These are phyloP conservation scores for Moesziomyces antarcticus DNA, from an alignment of 1,284 basidiomycete genomes.

Conservation along the genomic window DNA sequence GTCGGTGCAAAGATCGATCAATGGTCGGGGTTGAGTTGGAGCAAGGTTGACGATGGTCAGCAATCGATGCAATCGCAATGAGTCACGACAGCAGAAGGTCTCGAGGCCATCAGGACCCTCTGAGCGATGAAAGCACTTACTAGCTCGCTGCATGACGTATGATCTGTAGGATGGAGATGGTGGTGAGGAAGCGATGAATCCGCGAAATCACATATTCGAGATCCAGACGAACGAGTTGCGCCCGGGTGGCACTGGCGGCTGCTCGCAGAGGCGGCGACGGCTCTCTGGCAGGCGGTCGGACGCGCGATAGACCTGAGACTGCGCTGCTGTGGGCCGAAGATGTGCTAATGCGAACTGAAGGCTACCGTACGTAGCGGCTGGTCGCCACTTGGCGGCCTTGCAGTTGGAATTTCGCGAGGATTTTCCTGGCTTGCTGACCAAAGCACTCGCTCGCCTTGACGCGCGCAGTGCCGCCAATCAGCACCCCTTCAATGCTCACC, in stretches of 20 bases:
- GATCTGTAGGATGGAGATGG: conserved; percentile 14
- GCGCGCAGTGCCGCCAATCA: conserved; percentile 28
- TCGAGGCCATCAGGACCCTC: too few relatives aligned
- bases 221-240: conserved; percentile 3
- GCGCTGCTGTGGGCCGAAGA: conserved; percentile 6
- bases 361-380: conserved; percentile 18
- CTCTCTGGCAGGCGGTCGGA: conserved; percentile 3
- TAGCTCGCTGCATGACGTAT: conserved; percentile 47
- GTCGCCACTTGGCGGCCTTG: conserved; percentile 1
- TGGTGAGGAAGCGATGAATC: conserved; percentile 14
- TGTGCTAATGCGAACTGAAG: conserved; percentile 23
- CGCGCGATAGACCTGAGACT: conserved; percentile 2
- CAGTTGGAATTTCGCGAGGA: conserved; percentile 8
- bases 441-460: conserved; percentile 16
- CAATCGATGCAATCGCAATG: background rate
- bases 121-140: conserved; percentile 35
- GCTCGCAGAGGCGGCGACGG: conserved; percentile 3
- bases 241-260: conserved; percentile 15
- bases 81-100: too few relatives aligned
- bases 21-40: background rate
- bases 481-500: conserved; percentile 33
- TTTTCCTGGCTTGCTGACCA: conserved; percentile 29
- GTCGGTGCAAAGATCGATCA: background rate
- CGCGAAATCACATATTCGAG: conserved; percentile 12
- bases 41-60: background rate